Conservation (phyloP, 2,329 filamentous ascomycete genomes). For the Tothia fuscella region DNA sequence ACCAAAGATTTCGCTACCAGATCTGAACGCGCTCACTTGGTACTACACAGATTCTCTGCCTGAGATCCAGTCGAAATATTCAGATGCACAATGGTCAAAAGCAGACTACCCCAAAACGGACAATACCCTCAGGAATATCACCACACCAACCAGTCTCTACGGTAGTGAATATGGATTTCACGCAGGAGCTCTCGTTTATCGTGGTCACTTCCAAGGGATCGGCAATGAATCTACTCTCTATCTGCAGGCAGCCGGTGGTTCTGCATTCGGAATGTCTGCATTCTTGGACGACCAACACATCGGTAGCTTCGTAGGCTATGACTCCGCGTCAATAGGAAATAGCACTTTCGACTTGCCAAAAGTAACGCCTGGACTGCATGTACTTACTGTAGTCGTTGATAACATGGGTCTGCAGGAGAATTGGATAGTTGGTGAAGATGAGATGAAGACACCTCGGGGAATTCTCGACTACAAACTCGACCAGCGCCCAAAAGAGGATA, state of each 20-base stretch:
- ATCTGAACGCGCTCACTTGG: conserved; percentile 51
- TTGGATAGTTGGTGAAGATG: conserved; percentile 38
- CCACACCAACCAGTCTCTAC: conserved; percentile 54
- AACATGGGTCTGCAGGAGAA: conserved; percentile 62
- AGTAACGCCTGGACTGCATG: conserved; percentile 33
- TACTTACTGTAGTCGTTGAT: conserved; percentile 59
- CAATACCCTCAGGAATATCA: conserved; percentile 45
- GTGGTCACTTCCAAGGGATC: conserved; percentile 54
- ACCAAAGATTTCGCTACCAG: conserved; percentile 43
- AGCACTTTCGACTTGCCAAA: conserved; percentile 45
- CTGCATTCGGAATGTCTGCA: conserved; percentile 52
- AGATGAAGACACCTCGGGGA: conserved; percentile 51
- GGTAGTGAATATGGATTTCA: conserved; percentile 64
- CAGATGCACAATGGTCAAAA: conserved; percentile 54
- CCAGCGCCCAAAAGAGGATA: conserved; percentile 33
- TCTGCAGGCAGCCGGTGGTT: conserved; percentile 53
- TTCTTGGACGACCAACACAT: conserved; percentile 55
- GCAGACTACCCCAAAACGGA: conserved; percentile 48
- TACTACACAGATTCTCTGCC: conserved; percentile 59
- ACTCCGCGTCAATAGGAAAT: conserved; percentile 38
- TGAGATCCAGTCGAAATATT: conserved; percentile 51
- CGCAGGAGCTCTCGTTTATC: conserved; percentile 55
- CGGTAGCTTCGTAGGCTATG: conserved; percentile 50
- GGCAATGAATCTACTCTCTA: conserved; percentile 47
- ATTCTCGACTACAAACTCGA: conserved; percentile 49